Percentiles rank a stretch among this genome's conserved stretches.
Conservation (phyloP, 179 eudicot genomes). For the Gypsophila paniculata region DNA sequence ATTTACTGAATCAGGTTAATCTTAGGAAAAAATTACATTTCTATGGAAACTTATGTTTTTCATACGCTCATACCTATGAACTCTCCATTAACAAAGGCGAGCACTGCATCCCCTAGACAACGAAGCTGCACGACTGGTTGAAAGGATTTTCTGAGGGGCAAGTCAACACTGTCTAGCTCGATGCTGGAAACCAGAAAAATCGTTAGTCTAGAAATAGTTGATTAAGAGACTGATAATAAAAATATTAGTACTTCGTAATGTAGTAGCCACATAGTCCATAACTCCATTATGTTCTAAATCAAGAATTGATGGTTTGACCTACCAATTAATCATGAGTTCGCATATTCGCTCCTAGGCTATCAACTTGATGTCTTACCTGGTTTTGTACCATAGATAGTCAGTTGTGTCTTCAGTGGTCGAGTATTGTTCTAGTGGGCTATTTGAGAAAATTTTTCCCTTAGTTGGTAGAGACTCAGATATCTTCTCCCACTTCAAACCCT, state of each 20-base stretch:
- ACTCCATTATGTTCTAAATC: no score
- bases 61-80: conserved; percentile 49
- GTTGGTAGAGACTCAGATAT: conserved; percentile 48
- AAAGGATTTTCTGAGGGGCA: conserved; percentile 59
- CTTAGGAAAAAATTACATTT: background rate
- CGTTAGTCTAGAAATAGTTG: background rate
- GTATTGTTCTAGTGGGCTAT: conserved; percentile 52
- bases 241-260: background rate
- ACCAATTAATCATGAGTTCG: background rate
- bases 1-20: background rate
- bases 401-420: conserved; percentile 51
- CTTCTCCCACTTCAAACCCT: conserved; percentile 57
- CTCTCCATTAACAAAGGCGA: conserved; percentile 69
- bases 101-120: conserved; percentile 69
- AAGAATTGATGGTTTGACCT: background rate
- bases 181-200: conserved; percentile 35
- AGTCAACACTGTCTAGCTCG: conserved; percentile 48
- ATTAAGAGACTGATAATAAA: background rate
- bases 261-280: conserved; percentile 2
- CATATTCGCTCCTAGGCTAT: background rate
- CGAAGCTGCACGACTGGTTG: conserved; percentile 56
- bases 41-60: background rate
- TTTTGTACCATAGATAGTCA: conserved; percentile 80
- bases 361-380: conserved; percentile 43
- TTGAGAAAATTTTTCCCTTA: conserved; percentile 9